Conservation (phyloP, 495 filamentous ascomycete genomes). For the Venustampulla echinocandica region DNA sequence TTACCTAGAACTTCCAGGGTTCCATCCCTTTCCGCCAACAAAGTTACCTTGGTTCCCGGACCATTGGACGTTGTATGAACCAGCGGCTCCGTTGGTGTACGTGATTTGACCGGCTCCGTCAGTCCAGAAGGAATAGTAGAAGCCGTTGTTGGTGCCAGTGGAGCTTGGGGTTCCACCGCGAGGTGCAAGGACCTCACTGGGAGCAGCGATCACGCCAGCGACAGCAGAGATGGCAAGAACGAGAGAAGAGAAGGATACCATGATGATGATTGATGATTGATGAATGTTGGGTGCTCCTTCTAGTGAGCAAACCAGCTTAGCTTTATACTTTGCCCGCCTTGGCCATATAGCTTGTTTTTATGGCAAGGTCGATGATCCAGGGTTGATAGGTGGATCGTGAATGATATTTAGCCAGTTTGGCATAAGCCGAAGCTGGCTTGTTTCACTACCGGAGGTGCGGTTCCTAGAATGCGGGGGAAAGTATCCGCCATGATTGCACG, state of each 20-base stretch:
- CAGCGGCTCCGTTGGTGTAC: slow-evolving; percentile 50
- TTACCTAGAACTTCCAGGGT: slow-evolving; percentile 24
- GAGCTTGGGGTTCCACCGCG: background rate
- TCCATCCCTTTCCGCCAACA: slow-evolving; percentile 45
- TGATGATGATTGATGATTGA: too few species aligned
- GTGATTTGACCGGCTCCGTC: slow-evolving; percentile 47
- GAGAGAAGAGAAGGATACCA: background rate
- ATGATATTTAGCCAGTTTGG: too few species aligned
- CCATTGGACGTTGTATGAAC: slow-evolving; percentile 53
- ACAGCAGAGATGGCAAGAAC: background rate
- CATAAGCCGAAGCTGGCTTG: too few species aligned
- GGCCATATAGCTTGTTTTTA: too few species aligned
- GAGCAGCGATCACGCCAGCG: background rate
- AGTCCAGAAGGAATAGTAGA: slow-evolving; percentile 60
- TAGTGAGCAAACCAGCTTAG: too few species aligned
- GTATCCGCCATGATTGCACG: too few species aligned
- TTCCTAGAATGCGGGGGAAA: too few species aligned
- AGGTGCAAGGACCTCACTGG: background rate
- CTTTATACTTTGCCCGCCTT: too few species aligned
- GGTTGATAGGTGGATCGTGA: too few species aligned
- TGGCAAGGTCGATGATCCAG: too few species aligned
- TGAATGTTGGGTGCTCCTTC: too few species aligned
- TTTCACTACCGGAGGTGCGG: too few species aligned
- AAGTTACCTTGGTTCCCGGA: slow-evolving; percentile 49
- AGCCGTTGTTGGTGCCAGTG: slow-evolving; percentile 29